A percentile compares a stretch with the other conserved stretches of the same genome.
Evolutionary conservation across 768 basidiomycete genomes (phyloP).

Genomic region (Mrakia gelida): DNA sequence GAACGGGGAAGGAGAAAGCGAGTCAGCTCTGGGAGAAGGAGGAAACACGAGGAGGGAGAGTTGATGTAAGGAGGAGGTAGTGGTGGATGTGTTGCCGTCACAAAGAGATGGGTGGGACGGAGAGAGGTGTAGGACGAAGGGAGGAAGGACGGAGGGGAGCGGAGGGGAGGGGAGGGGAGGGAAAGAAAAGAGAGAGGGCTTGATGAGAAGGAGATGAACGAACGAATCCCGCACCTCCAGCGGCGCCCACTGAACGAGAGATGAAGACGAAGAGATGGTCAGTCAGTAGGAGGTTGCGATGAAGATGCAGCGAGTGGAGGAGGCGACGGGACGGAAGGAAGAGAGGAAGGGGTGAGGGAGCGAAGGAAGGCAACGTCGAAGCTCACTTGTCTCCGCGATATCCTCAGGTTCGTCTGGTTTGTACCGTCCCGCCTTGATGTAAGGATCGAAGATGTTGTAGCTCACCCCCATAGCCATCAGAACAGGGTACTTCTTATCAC

Average conservation of each 20-base stretch:
- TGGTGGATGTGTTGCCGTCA: no score
- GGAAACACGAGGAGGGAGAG: no score
- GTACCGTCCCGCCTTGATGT: background rate
- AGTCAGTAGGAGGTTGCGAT: background rate
- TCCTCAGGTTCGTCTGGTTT: background rate
- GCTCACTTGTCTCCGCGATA: background rate
- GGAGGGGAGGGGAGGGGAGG: background rate
- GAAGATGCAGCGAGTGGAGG: background rate
- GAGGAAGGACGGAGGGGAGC: no score
- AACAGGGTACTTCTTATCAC: background rate
- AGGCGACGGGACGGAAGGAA: background rate
- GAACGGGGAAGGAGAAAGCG: no score
- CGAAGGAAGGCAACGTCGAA: background rate
- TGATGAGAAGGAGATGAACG: background rate
- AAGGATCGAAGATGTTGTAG: background rate
- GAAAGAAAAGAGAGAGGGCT: background rate
- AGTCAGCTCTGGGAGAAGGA: no score
- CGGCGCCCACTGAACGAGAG: background rate
- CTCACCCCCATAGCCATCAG: background rate
- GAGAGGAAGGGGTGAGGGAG: background rate
- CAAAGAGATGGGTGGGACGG: no score
- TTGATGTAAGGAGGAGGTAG: no score
- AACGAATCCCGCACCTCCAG: background rate
- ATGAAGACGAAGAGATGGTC: background rate
- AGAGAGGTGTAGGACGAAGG: background rate